Evolutionary conservation across 108 stramenopile species (phyloP).

Genomic region (Asterionellopsis glacialis): DNA sequence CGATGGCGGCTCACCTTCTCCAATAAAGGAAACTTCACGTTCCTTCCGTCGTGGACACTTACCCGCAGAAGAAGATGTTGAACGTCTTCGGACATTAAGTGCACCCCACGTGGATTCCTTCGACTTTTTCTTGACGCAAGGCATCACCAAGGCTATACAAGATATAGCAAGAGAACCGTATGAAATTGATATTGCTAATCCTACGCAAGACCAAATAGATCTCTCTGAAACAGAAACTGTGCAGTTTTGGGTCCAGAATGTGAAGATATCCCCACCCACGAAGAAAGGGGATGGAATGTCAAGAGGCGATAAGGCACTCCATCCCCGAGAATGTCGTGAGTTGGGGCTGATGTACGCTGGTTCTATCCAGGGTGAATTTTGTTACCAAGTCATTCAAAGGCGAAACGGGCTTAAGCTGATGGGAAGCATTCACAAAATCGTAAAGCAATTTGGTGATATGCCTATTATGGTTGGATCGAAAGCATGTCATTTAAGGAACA

Average conservation of each 20-base stretch:
- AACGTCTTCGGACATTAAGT: constrained; percentile 57
- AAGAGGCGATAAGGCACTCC: constrained; percentile 26
- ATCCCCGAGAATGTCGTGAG: constrained; percentile 82
- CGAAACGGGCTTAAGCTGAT: constrained; percentile 51
- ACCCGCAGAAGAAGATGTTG: constrained; percentile 37
- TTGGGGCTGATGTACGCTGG: constrained; percentile 73
- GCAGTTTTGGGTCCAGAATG: constrained; percentile 73
- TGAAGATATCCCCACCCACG: constrained; percentile 27
- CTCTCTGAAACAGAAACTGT: constrained; percentile 36
- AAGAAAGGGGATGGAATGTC: constrained; percentile 6
- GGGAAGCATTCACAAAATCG: constrained; percentile 29
- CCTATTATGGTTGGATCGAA: constrained; percentile 92
- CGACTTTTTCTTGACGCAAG: constrained; percentile 72
- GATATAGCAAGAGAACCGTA: constrained; percentile 44
- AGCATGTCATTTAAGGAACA: constrained; percentile 62
- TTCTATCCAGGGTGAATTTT: constrained; percentile 64
- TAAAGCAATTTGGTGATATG: constrained; percentile 79
- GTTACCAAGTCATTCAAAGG: constrained; percentile 51
- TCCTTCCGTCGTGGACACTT: constrained; percentile 78
- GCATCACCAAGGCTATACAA: constrained; percentile 49
- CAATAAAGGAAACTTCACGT: constrained; percentile 43
- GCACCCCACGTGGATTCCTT: constrained; percentile 79
- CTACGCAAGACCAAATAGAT: constrained; percentile 16
- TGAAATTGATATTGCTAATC: constrained; percentile 64
- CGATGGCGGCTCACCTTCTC: background rate